Evolutionary conservation across 352 stramenopile genomes (phyloP).

Genomic region (Globisporangium takayamanum): DNA sequence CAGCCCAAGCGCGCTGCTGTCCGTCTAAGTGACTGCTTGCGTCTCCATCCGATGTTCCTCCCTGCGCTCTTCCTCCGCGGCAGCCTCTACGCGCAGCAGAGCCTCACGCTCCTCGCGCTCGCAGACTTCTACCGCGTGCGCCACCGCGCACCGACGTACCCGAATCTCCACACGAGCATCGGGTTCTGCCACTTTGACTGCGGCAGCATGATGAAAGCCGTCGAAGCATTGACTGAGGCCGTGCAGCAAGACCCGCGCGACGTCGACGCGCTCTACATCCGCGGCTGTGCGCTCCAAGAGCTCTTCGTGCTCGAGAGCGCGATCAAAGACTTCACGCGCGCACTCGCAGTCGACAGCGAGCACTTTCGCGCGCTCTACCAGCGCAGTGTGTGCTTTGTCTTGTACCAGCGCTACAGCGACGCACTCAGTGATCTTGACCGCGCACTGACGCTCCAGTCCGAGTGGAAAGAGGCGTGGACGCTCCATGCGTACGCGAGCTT

Average conservation of each 20-base stretch:
- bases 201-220: slow-evolving; percentile 29
- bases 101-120: slow-evolving; percentile 39
- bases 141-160: slow-evolving; percentile 36
- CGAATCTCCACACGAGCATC: slow-evolving; percentile 40
- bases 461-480: slow-evolving; percentile 36
- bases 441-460: slow-evolving; percentile 22
- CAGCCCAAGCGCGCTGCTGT: slow-evolving; percentile 24
- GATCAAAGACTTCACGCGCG: slow-evolving; percentile 31
- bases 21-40: slow-evolving; percentile 28
- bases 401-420: slow-evolving; percentile 25
- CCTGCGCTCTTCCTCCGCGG: slow-evolving; percentile 48
- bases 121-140: slow-evolving; percentile 48
- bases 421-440: slow-evolving; percentile 23
- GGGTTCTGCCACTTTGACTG: slow-evolving; percentile 46
- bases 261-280: slow-evolving; percentile 33
- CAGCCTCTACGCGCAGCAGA: slow-evolving; percentile 44
- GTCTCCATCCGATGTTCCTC: slow-evolving; percentile 33
- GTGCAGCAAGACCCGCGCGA: slow-evolving; percentile 19
- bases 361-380: slow-evolving; percentile 33
- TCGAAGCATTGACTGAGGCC: slow-evolving; percentile 41
- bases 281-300: slow-evolving; percentile 44
- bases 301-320: slow-evolving; percentile 35
- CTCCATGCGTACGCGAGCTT: slow-evolving; percentile 41
- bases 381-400: slow-evolving; percentile 28
- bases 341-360: slow-evolving; percentile 14